A percentile compares a stretch with the other conserved stretches of the same genome.
These are phyloP conservation scores for Mycena galericulata DNA, from an alignment of 768 basidiomycete genomes.

Conservation along the genomic window DNA sequence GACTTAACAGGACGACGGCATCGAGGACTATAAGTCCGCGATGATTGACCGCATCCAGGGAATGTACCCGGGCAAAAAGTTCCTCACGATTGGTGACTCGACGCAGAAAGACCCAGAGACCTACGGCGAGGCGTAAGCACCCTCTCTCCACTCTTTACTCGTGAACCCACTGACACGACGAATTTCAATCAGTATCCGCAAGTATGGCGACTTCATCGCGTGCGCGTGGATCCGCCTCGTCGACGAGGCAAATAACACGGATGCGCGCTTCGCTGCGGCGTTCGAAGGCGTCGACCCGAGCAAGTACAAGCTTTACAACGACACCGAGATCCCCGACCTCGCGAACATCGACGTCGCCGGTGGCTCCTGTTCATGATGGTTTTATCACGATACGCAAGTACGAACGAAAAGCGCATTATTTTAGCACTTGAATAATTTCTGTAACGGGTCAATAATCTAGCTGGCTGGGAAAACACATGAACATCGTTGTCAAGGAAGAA, in stretches of 20 bases:
- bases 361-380: constrained; percentile 46
- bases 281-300: constrained; percentile 49
- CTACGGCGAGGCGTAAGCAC: constrained; percentile 55
- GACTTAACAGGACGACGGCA: constrained; percentile 33
- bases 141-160: background rate
- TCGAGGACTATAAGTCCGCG: constrained; percentile 50
- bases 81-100: constrained; percentile 57
- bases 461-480: background rate
- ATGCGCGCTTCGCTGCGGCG: constrained; percentile 49
- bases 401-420: background rate
- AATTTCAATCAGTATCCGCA: constrained; percentile 45
- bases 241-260: constrained; percentile 56
- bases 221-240: constrained; percentile 61
- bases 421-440: background rate
- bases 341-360: constrained; percentile 51
- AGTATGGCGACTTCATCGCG: constrained; percentile 49
- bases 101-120: constrained; percentile 60
- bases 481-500: no score
- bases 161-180: background rate
- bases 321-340: constrained; percentile 51
- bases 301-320: constrained; percentile 50
- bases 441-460: background rate
- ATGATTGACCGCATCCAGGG: constrained; percentile 53
- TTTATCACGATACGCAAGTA: background rate
- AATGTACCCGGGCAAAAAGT: constrained; percentile 58